These are phyloP conservation scores for Mucor circinelloides DNA, from an alignment of 371 early-diverging fungal species.

Conservation along the genomic window DNA sequence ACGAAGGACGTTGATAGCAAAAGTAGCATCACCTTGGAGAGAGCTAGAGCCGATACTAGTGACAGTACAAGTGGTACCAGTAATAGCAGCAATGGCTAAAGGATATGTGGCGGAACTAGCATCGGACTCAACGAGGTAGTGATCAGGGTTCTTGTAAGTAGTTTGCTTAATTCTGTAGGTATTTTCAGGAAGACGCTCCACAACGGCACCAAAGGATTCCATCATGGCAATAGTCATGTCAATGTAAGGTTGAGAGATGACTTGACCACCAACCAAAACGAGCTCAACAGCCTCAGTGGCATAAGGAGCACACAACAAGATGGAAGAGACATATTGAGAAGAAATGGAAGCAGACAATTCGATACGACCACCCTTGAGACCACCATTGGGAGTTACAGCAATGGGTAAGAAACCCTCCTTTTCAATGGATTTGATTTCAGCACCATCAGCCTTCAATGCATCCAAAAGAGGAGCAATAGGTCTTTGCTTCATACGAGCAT, in stretches of 20 bases:
- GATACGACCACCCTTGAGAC: conserved; percentile 89
- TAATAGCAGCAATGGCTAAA: conserved; percentile 96
- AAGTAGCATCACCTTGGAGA: conserved; percentile 91
- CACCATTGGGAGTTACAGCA: conserved; percentile 73
- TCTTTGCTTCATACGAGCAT: conserved; percentile 96
- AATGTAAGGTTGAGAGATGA: conserved; percentile 97
- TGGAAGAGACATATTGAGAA: conserved; percentile 97
- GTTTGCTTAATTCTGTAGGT: conserved; percentile 82
- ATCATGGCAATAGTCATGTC: conserved; percentile 99
- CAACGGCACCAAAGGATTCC: conserved; percentile 88
- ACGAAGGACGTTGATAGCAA: conserved; percentile 89
- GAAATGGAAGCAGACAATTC: conserved; percentile 90
- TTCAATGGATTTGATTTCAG: conserved; percentile 77
- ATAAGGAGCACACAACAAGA: conserved; percentile 95
- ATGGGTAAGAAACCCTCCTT: conserved; percentile 88
- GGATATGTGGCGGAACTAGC: conserved; percentile 98
- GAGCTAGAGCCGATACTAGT: conserved; percentile 89
- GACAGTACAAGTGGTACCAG: conserved; percentile 86
- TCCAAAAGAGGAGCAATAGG: conserved; percentile 92
- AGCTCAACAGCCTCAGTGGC: conserved; percentile 81
- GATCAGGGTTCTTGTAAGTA: conserved; percentile 78
- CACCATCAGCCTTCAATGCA: conserved; percentile 82
- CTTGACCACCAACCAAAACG: conserved; percentile 86
- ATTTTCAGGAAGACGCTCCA: conserved; percentile 76
- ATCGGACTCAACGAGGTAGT: conserved; percentile 93